A percentile compares a stretch with the other conserved stretches of the same genome.
Evolutionary conservation across 108 stramenopile species (phyloP).

Genomic region (Schizochytrium sp.): DNA sequence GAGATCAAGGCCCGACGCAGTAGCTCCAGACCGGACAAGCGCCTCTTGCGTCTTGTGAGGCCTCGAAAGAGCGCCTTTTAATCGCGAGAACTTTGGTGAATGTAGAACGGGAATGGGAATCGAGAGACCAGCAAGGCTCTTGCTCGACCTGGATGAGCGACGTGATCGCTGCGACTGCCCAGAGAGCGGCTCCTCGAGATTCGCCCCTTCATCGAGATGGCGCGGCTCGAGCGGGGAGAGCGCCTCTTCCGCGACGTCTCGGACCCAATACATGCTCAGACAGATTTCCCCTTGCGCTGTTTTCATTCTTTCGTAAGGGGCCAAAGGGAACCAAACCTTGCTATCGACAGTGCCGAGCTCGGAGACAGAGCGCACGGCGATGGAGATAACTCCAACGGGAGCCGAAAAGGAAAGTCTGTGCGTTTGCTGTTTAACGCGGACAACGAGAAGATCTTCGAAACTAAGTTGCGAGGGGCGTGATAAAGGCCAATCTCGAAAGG

Average conservation of each 20-base stretch:
- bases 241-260: not conserved
- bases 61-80: not conserved
- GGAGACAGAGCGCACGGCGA: constrained; percentile 3
- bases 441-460: not conserved
- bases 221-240: not conserved
- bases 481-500: not conserved
- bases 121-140: not conserved
- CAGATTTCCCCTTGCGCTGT: not conserved
- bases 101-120: not conserved
- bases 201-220: too few relatives aligned
- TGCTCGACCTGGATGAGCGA: not conserved
- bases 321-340: not conserved
- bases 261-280: not conserved
- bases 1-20: not conserved
- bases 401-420: not conserved
- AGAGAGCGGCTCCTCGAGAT: too few relatives aligned
- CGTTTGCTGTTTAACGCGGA: not conserved
- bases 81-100: not conserved
- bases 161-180: not conserved
- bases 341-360: not conserved
- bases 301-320: not conserved
- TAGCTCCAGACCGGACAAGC: not conserved
- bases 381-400: not conserved
- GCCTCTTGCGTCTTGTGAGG: not conserved
- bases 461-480: not conserved